These are phyloP conservation scores for Dovyalis caffra DNA, from an alignment of 345 rosid species.

Conservation along the genomic window DNA sequence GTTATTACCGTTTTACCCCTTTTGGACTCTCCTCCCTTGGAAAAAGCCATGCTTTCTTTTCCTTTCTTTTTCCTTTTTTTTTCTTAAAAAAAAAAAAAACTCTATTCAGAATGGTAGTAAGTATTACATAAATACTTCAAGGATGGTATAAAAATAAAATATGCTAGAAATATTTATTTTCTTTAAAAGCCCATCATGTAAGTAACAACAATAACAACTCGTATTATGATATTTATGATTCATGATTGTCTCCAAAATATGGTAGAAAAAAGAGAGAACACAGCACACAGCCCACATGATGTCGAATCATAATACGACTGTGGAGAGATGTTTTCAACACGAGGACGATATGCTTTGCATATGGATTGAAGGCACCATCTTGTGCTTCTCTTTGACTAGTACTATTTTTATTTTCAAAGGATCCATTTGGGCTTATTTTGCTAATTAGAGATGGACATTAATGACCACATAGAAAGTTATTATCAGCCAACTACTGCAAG, in stretches of 20 bases:
- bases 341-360: conserved; percentile 5
- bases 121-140: not conserved
- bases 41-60: not conserved
- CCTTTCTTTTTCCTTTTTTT: no score
- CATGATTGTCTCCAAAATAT: conserved; percentile 32
- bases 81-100: no score
- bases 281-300: conserved; percentile 54
- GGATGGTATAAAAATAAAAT: not conserved
- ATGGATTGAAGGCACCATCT: not conserved
- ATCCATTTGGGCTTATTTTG: not conserved
- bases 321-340: conserved; percentile 15
- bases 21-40: not conserved
- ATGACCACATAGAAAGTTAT: not conserved
- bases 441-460: not conserved
- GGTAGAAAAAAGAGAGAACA: conserved; percentile 21
- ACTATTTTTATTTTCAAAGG: not conserved
- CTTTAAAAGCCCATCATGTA: no score
- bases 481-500: not conserved
- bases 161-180: no score
- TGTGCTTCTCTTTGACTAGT: not conserved
- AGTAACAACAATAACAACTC: not conserved
- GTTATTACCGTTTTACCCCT: conserved; percentile 25
- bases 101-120: no score
- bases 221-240: conserved; percentile 28
- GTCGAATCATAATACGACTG: conserved; percentile 34